phyloP scores from a whole-genome alignment of 768 basidiomycete genomes.

The Agrocybe chaxingu region DNA sequence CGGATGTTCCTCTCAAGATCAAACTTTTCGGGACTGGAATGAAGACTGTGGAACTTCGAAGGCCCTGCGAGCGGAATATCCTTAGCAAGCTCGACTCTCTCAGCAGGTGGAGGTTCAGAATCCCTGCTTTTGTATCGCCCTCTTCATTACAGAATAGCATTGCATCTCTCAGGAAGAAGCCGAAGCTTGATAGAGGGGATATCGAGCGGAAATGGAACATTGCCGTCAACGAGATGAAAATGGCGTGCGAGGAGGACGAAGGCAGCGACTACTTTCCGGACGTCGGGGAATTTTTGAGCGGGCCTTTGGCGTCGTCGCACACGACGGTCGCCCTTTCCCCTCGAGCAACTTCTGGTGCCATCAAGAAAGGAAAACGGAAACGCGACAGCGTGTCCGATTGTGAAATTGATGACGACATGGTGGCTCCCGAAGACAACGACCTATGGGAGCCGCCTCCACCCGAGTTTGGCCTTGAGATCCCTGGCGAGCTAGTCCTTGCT shows the following conservation, averaged over 20 bases:
- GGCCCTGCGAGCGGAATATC: slow-evolving; percentile 38
- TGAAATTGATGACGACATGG: slow-evolving; percentile 4
- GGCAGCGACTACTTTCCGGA: slow-evolving; percentile 46
- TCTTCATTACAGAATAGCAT: slow-evolving; percentile 3
- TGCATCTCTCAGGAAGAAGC: slow-evolving; percentile 44
- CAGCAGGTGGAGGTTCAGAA: slow-evolving; percentile 41
- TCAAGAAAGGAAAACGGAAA: slow-evolving; percentile 23
- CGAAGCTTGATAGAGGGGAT: slow-evolving; percentile 29
- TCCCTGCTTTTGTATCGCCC: slow-evolving; percentile 28
- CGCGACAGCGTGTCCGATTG: slow-evolving; percentile 10
- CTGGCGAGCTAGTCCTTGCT: slow-evolving; percentile 67
- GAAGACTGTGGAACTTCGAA: slow-evolving; percentile 28
- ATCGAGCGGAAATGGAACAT: slow-evolving; percentile 39
- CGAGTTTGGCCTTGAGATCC: slow-evolving; percentile 52
- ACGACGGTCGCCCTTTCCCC: too few relatives aligned
- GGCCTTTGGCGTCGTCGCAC: too few relatives aligned
- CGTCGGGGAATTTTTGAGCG: slow-evolving; percentile 21
- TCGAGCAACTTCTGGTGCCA: too few relatives aligned
- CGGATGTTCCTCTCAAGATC: slow-evolving; percentile 18
- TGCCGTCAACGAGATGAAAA: slow-evolving; percentile 45
- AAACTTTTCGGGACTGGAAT: slow-evolving; percentile 22
- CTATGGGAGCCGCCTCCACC: slow-evolving; percentile 39
- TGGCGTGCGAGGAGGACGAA: slow-evolving; percentile 37
- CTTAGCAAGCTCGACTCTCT: slow-evolving; percentile 27
- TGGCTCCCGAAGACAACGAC: slow-evolving; percentile 10